Percentiles rank a stretch among this genome's conserved stretches.
These are phyloP conservation scores for Neurospora sp. DNA, from an alignment of 495 filamentous ascomycete genomes.

Conservation along the genomic window DNA sequence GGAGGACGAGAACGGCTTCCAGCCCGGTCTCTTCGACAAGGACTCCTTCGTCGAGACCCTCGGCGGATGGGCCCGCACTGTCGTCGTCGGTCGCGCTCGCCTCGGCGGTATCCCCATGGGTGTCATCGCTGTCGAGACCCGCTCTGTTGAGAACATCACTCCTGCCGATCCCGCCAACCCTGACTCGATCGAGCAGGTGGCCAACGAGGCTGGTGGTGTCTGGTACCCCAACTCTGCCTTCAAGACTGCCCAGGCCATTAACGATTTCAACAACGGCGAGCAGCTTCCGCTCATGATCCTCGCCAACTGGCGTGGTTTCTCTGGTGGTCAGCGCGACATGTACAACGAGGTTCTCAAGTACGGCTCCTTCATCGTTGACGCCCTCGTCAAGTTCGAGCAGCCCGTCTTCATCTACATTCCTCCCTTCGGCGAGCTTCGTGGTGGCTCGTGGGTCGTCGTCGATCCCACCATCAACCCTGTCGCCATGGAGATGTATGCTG, in stretches of 20 bases:
- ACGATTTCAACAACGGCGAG: conserved; percentile 98
- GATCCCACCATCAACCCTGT: conserved; percentile 96
- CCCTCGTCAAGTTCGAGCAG: conserved; percentile 96
- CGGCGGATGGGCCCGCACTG: conserved; percentile 92
- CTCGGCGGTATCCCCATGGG: conserved; percentile 97
- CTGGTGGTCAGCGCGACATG: conserved; percentile 98
- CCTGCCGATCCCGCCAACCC: conserved; percentile 98
- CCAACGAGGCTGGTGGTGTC: conserved; percentile 90
- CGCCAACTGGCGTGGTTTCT: conserved; percentile 99
- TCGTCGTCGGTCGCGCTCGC: conserved; percentile 92
- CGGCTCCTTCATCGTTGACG: conserved; percentile 96
- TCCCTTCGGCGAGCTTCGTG: conserved; percentile 90
- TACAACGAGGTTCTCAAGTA: conserved; percentile 99
- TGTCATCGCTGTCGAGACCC: conserved; percentile 95
- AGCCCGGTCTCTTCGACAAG: conserved; percentile 87
- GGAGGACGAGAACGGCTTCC: conserved; percentile 67
- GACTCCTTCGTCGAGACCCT: conserved; percentile 95
- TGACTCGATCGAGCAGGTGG: conserved; percentile 91
- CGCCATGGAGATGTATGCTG: conserved; percentile 99
- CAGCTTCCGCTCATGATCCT: conserved; percentile 98
- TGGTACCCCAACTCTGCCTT: conserved; percentile 99
- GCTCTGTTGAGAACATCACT: conserved; percentile 91
- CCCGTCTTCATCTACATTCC: conserved; percentile 98
- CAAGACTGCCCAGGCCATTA: conserved; percentile 98
- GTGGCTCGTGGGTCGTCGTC: conserved; percentile 98